Conservation (phyloP, 768 basidiomycete genomes). For the Antrodiella citrinella region DNA sequence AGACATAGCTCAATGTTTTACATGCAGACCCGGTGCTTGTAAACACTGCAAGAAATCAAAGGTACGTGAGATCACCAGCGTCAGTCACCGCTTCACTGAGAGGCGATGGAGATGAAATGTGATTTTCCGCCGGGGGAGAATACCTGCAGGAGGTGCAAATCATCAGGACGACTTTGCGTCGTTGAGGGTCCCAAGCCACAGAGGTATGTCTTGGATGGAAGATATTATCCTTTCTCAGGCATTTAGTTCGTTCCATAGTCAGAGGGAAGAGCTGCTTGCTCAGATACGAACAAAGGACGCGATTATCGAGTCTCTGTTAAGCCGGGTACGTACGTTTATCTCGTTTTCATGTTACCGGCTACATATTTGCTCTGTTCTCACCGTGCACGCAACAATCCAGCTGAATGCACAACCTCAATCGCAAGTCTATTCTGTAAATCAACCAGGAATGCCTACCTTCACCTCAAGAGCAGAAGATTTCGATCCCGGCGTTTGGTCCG, state of each 20-base stretch:
- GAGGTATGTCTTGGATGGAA: slow-evolving; percentile 24
- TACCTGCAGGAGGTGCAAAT: slow-evolving; percentile 72
- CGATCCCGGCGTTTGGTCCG: slow-evolving; percentile 68
- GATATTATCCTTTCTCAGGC: neutral
- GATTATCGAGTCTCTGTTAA: slow-evolving; percentile 77
- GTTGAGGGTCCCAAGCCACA: slow-evolving; percentile 78
- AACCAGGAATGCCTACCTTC: slow-evolving; percentile 73
- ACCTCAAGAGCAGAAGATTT: slow-evolving; percentile 62
- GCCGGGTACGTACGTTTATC: slow-evolving; percentile 72
- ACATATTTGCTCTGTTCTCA: too few species aligned
- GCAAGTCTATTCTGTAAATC: slow-evolving; percentile 70
- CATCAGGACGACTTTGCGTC: slow-evolving; percentile 68
- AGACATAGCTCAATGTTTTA: too few species aligned
- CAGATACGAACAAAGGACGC: slow-evolving; percentile 84
- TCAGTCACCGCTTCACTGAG: slow-evolving; percentile 4
- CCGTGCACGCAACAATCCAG: neutral
- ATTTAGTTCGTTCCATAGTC: slow-evolving; percentile 33
- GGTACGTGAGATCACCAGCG: slow-evolving; percentile 30
- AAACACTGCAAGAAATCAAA: slow-evolving; percentile 84
- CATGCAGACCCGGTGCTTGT: slow-evolving; percentile 78
- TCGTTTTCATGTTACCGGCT: too few species aligned
- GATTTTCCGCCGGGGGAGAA: slow-evolving; percentile 65
- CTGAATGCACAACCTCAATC: slow-evolving; percentile 73
- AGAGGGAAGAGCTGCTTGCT: slow-evolving; percentile 79
- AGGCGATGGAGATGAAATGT: slow-evolving; percentile 66